Base-by-base conservation (phyloP, 495 filamentous ascomycete species). In the Penicillium samsonianum region DNA sequence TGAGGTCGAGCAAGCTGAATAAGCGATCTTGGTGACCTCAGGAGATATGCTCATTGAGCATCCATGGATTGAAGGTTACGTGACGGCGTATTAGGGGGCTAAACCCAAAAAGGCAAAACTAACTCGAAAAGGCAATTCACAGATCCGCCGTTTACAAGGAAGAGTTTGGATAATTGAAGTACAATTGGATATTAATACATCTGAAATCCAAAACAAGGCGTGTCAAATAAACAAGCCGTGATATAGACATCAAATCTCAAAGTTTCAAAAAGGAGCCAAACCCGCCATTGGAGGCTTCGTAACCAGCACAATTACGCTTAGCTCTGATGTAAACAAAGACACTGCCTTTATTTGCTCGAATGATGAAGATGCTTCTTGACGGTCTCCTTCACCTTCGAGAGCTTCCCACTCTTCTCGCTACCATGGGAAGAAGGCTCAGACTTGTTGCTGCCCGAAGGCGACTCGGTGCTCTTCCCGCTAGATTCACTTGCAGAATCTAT, bases 321-420 rank as follows among this genome's bases (percentile, higher is more conserved):
- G 16, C 19, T 52, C 7, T 1, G 7, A 17, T 40, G 19, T 23
- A n/a, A 38, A 41, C 22, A 26, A 25, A 6, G 23, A 12, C 33
- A 5, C 19, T 19, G n/a, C 16, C 20, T 26, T 17, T 17, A 38
- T 25, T 54, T 44, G 51, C 51, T 45, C 17, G 43, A 55, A 9
- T 55, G 58, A 31, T 73, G 69, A 23, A 65, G 49, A 48, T 69
- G 67, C 60, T 67, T 70, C 17, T 61, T 62, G 31, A 75, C 23
- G 17, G 62, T 65, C 58, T 72, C 69, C 59, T 75, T 75, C 55
- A 75, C 59, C 51, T 70, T 68, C 10, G 61, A 19, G 40, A 73
- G 50, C 51, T 63, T 65, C 17, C 31, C 28, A 12, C 23, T 30
- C 1, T 48, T 38, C 35, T 38, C 35, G 7, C n/a, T 17, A 8